Conservation (phyloP, 2,329 filamentous ascomycete species). For the Aspergillus jensenii region DNA sequence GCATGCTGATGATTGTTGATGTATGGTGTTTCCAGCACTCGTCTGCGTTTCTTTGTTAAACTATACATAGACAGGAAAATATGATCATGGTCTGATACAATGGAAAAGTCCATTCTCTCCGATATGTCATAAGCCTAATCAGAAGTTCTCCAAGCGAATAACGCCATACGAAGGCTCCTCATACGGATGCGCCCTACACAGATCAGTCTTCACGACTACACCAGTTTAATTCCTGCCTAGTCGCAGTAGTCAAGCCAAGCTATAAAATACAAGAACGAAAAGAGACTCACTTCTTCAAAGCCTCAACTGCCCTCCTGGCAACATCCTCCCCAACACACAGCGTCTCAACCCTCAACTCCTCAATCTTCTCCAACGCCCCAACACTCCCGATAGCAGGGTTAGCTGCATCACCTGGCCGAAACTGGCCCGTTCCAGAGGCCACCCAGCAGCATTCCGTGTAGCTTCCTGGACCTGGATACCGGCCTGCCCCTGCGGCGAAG, state of each 20-base stretch:
- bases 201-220: neutral
- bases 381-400: slow-evolving; percentile 15
- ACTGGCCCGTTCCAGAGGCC: slow-evolving; percentile 13
- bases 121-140: neutral
- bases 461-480: slow-evolving; percentile 16
- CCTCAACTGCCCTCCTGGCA: slow-evolving; percentile 14
- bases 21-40: no score
- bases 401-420: slow-evolving; percentile 13
- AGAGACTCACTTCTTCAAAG: slow-evolving; percentile 16
- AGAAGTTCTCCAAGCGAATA: slow-evolving; percentile 13
- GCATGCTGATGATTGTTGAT: no score
- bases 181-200: slow-evolving; percentile 13
- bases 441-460: slow-evolving; percentile 20
- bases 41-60: no score
- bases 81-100: no score
- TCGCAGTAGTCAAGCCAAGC: no score
- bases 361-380: slow-evolving; percentile 12
- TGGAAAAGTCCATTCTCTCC: no score
- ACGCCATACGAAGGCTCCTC: slow-evolving; percentile 14
- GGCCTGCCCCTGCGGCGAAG: slow-evolving; percentile 17
- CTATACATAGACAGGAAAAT: no score
- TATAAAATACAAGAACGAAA: neutral
- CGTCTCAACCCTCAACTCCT: slow-evolving; percentile 18
- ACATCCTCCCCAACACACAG: slow-evolving; percentile 15
- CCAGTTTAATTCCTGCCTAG: neutral